Percentiles rank a stretch among this genome's conserved stretches.
phyloP scores from a whole-genome alignment of 352 stramenopile genomes.

The Peronospora farinosa region DNA sequence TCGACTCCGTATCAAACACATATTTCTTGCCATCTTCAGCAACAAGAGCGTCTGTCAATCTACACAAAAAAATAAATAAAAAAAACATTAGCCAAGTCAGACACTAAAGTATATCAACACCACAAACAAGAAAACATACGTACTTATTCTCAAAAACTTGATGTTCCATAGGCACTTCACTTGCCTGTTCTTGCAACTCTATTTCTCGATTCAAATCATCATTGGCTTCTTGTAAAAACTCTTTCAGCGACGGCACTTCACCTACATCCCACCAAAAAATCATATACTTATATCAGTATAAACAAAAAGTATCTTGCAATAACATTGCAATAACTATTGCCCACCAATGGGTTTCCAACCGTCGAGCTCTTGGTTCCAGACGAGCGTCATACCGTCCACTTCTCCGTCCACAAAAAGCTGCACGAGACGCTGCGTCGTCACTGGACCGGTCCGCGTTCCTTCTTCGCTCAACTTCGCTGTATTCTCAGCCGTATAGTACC shows the following conservation, averaged over 20 bases:
- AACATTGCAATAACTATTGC: too few species aligned
- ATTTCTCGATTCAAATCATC: conserved; percentile 51
- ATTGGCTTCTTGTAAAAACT: conserved; percentile 68
- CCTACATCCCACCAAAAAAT: conserved; percentile 23
- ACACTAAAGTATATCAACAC: background rate
- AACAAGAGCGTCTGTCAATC: conserved; percentile 38
- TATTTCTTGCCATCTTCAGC: conserved; percentile 69
- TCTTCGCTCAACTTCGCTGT: conserved; percentile 1
- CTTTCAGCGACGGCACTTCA: conserved; percentile 50
- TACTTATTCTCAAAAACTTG: conserved; percentile 57
- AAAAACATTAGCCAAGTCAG: too few species aligned
- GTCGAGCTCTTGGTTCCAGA: conserved; percentile 48
- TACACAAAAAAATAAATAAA: too few species aligned
- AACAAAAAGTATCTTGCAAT: background rate
- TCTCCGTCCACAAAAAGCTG: conserved; percentile 55
- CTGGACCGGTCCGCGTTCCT: conserved; percentile 29
- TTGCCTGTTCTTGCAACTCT: conserved; percentile 39
- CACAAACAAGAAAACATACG: conserved; percentile 2
- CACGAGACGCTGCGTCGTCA: conserved; percentile 51
- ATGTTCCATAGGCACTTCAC: conserved; percentile 34
- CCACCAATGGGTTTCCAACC: conserved; percentile 55
- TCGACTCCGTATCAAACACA: conserved; percentile 58
- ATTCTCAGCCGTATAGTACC: conserved; percentile 54
- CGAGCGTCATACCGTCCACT: conserved; percentile 66
- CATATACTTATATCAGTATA: background rate